These are phyloP conservation scores for Lachancea quebecensis DNA, from an alignment of 805 yeast species.

Conservation along the genomic window DNA sequence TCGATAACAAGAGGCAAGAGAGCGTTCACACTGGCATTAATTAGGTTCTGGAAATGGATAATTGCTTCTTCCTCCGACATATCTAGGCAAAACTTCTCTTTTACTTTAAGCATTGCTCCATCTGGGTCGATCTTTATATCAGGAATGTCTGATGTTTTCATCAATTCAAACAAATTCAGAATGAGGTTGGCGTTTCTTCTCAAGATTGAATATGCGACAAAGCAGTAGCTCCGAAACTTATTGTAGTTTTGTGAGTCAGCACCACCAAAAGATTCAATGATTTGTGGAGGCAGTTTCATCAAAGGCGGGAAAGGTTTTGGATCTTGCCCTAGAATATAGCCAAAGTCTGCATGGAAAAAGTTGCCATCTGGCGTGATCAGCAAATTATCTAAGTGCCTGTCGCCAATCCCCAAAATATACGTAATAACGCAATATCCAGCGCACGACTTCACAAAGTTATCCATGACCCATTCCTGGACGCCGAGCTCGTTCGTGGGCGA, in stretches of 20 bases:
- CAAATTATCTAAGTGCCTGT: constrained; percentile 88
- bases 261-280: constrained; percentile 98
- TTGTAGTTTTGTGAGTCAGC: constrained; percentile 76
- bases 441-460: constrained; percentile 86
- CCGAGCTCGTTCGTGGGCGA: constrained; percentile 35
- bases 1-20: constrained; percentile 92
- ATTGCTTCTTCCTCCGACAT: constrained; percentile 96
- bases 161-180: constrained; percentile 81
- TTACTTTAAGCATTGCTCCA: constrained; percentile 82
- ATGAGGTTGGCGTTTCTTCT: constrained; percentile 87
- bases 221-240: constrained; percentile 86
- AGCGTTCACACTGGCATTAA: constrained; percentile 91
- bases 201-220: constrained; percentile 85
- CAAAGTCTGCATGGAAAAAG: constrained; percentile 97
- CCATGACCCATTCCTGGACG: constrained; percentile 59
- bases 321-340: constrained; percentile 91
- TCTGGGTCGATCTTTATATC: constrained; percentile 79
- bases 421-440: constrained; percentile 98
- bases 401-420: constrained; percentile 92
- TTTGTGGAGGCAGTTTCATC: constrained; percentile 95
- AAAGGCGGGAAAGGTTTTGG: constrained; percentile 98
- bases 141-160: constrained; percentile 91
- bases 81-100: constrained; percentile 88
- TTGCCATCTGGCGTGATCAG: constrained; percentile 75
- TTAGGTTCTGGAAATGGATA: constrained; percentile 85